Evolutionary conservation across 495 filamentous ascomycete species (phyloP).

Genomic region (Tuber umbilicatum): DNA sequence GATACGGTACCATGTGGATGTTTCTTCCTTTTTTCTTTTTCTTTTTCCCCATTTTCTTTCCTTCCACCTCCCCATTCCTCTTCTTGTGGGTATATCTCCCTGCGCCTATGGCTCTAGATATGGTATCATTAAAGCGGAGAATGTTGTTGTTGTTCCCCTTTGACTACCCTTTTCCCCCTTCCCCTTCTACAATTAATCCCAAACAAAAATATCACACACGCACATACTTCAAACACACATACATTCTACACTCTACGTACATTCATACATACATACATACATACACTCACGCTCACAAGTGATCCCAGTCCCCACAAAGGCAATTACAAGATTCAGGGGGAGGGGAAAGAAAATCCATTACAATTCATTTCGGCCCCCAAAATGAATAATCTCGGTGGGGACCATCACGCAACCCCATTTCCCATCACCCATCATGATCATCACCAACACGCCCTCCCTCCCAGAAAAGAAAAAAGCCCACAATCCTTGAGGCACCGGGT

Average conservation of each 20-base stretch:
- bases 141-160: neutral
- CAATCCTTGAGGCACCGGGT: constrained; percentile 3
- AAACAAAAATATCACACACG: neutral
- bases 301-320: no score
- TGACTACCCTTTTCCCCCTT: neutral
- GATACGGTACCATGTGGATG: neutral
- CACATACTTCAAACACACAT: neutral
- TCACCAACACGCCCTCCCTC: neutral
- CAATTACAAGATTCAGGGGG: neutral
- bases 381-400: neutral
- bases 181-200: neutral
- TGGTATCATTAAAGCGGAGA: neutral
- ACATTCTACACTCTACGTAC: neutral
- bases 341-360: neutral
- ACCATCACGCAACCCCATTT: neutral
- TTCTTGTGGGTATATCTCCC: neutral
- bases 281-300: neutral
- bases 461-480: neutral
- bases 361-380: neutral
- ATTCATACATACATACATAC: neutral
- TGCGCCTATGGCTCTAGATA: neutral
- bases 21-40: neutral
- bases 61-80: no score
- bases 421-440: neutral
- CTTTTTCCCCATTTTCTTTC: neutral